Evolutionary conservation across 164 flowering plant genomes (phyloP).

Genomic region (Berberis vulgaris): DNA sequence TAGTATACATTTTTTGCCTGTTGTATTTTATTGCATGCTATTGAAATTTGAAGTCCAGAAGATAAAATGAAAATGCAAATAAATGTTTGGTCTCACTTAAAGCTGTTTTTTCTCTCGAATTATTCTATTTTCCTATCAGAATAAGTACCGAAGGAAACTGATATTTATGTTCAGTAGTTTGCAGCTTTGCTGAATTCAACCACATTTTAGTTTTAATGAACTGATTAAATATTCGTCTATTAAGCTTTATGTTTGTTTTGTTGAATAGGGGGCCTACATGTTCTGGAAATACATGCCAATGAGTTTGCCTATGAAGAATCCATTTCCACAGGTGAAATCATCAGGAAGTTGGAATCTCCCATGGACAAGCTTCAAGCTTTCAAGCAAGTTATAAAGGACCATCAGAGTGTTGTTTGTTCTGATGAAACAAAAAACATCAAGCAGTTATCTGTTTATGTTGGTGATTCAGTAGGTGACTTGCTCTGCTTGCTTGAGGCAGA

Average conservation of each 20-base stretch:
- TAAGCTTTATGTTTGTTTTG: constrained; percentile 1
- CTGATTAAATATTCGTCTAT: not conserved
- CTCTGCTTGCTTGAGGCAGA: constrained; percentile 34
- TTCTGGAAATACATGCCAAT: constrained; percentile 28
- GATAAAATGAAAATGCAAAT: too few relatives aligned
- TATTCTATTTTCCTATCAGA: too few relatives aligned
- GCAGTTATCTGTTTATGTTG: constrained; percentile 24
- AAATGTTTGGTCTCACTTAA: too few relatives aligned
- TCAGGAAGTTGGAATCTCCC: constrained; percentile 27
- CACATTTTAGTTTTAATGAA: too few relatives aligned
- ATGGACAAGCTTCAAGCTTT: constrained; percentile 26
- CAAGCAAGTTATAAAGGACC: constrained; percentile 12
- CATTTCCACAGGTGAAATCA: constrained; percentile 28
- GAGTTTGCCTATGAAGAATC: constrained; percentile 22
- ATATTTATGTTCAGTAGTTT: too few relatives aligned
- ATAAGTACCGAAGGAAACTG: too few relatives aligned
- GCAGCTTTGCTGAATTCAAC: too few relatives aligned
- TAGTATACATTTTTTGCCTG: too few relatives aligned
- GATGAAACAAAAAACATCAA: not conserved
- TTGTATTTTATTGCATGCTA: too few relatives aligned
- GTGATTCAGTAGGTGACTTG: constrained; percentile 29
- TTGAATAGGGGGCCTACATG: constrained; percentile 24
- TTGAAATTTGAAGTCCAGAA: too few relatives aligned
- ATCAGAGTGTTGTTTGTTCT: not conserved
- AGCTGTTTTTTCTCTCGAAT: too few relatives aligned